Evolutionary conservation across 495 filamentous ascomycete species (phyloP).

Genomic region (Hyaloscypha hepaticicola): DNA sequence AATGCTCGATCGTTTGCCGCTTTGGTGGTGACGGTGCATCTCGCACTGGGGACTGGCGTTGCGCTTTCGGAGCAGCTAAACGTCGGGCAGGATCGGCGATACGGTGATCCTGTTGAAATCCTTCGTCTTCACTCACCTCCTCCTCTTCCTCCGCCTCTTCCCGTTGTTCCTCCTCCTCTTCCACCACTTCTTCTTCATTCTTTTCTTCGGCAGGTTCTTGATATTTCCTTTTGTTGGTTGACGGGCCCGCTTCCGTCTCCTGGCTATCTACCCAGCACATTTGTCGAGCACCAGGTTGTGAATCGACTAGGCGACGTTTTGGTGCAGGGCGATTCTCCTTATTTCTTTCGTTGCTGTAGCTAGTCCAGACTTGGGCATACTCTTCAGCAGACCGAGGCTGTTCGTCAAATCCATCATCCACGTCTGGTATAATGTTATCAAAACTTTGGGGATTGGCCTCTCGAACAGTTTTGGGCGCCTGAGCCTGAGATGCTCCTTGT

Average conservation of each 20-base stretch:
- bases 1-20: slow-evolving; percentile 7
- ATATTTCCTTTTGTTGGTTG: slow-evolving; percentile 15
- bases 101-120: slow-evolving; percentile 30
- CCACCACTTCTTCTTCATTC: not conserved
- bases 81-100: slow-evolving; percentile 19
- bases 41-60: not conserved
- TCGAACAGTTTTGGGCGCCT: not conserved
- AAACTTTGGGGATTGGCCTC: not conserved
- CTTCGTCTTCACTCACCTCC: slow-evolving; percentile 26
- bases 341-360: slow-evolving; percentile 21
- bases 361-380: slow-evolving; percentile 13
- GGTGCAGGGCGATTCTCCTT: slow-evolving; percentile 29
- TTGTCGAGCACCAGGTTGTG: slow-evolving; percentile 36
- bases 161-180: not conserved
- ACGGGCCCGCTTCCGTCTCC: slow-evolving; percentile 17
- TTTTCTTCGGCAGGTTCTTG: slow-evolving; percentile 9
- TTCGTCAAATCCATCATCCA: slow-evolving; percentile 15
- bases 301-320: slow-evolving; percentile 38
- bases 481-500: not conserved
- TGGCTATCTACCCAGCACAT: slow-evolving; percentile 34
- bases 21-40: slow-evolving; percentile 17
- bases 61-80: not conserved
- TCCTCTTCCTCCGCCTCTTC: slow-evolving; percentile 22
- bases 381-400: not conserved
- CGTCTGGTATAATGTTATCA: slow-evolving; percentile 6